Base-by-base conservation (phyloP, 1,139 yeast species). In the Lizanozyma gosingica region DNA sequence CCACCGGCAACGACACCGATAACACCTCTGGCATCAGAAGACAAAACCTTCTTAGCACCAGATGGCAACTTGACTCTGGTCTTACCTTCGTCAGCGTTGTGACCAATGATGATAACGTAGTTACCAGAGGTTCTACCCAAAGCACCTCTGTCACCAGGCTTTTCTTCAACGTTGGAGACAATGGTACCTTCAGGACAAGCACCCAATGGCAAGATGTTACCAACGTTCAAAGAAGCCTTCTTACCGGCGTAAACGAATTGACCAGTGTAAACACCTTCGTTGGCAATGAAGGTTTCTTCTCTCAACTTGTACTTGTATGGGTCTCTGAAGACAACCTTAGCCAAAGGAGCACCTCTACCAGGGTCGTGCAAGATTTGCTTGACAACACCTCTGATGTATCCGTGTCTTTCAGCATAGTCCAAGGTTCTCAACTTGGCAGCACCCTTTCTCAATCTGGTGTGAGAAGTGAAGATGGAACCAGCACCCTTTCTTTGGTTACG, bases 401-500 rank as follows among this genome's bases (percentile, higher is more conserved):
- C 98, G 73, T 92, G 96, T 74, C 96, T 94, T 80, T 94, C 98
- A 71, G 97, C 95, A 66, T 81, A 92, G 75, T 92, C 98, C 74
- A 92, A 84, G 70, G 95, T 84, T 83, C 98, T 87, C 73, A 90
- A 84, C 85, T 90, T 92, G 72, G 99, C 99, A 70, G 98, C 97
- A 73, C 98, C 99, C 80, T 94, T 86, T 84, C 98, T 87, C 74
- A 94, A 87, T 78, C 97, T 92, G 81, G 97, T 92, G 92, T 90
- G 95, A 66, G 98, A 82, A 73, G 95, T 85, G 88, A 94, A 94
- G 83, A 94, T 88, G 67, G 97, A 90, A 70, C 98, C 98, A 77
- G 97, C 97, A 83, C 97, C 97, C 80, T 94, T 94, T 87, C 99
- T 90, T 85, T 94, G 98, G 83, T 94, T 92, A 80, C 98, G 95